Base-by-base conservation (phyloP, 2,329 filamentous ascomycete genomes). In the Domatiomyces globalis region DNA sequence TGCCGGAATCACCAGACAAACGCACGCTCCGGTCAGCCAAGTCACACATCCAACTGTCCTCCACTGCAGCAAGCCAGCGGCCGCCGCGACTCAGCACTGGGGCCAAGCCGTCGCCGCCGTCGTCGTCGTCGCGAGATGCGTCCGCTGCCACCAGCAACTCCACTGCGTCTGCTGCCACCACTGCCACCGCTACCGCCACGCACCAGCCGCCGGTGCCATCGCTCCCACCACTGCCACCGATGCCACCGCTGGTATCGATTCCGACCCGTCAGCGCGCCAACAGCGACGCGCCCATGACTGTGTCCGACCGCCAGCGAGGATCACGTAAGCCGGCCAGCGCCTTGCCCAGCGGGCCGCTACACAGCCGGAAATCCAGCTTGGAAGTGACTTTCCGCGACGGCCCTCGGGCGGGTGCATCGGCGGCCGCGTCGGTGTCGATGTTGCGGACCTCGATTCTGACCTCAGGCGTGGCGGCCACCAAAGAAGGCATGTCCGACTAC, bases 321-420 rank as follows among this genome's bases (percentile, higher is more conserved):
- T 33, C 48, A 18, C 54, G 57, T 44, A 65, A 56, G 50, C 55
- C 18, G 55, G 63, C 64, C 45, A 65, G 69, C 67, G 58, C 70
- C 59, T 60, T 66, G 65, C 60, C 73, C 54, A 39, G 12, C 33
- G 33, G 33, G 33, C 33, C 33, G 12, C 33, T 39, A 5, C 60
- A 71, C 54, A 63, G 67, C 18, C 46, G 70, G 20, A 71, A 75
- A 66, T 68, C 73, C 64, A 61, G 73, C 19, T 68, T 95, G 25
- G 87, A 94, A 63, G 74, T 80, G 56, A 75, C 94, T 45, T 74
- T 95, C 46, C 80, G 86, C 58, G 87, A 90, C 56, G 89, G 88
- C 0, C 87, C 88, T 1, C 79, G 80, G 1, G 77, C 81, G 58
- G 84, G 81, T 18, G 81, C 92, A 48, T 61, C 70, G 12, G 57